These are phyloP conservation scores for thale cress (Arabidopsis thaliana) DNA, from an alignment of 345 rosid genomes.

Conservation along the genomic window TAIR10.1 NC_003075.7:15081501-15082000, in stretches of 20 bases:
- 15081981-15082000: slow-evolving; percentile 7
- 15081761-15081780: neutral
- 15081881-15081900: neutral
- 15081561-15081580: slow-evolving; percentile 42
- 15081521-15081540: slow-evolving; percentile 74
- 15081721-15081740: slow-evolving; percentile 5
- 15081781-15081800: neutral
- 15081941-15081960: no score
- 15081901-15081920: neutral
- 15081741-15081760: neutral
- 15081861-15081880: slow-evolving; percentile 9
- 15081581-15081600: slow-evolving; percentile 36
- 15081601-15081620: slow-evolving; percentile 21
- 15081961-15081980: neutral
- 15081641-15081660: slow-evolving; percentile 19
- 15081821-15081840: neutral
- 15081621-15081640: neutral
- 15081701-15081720: slow-evolving; percentile 21
- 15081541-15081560: slow-evolving; percentile 39
- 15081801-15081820: neutral
- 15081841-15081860: neutral
- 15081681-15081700: slow-evolving; percentile 23
- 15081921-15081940: neutral
- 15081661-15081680: slow-evolving; percentile 20
- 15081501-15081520: slow-evolving; percentile 72